These are phyloP conservation scores for Casaregolazyma suthepensis DNA, from an alignment of 1,139 yeast genomes.

Conservation along the genomic window DNA sequence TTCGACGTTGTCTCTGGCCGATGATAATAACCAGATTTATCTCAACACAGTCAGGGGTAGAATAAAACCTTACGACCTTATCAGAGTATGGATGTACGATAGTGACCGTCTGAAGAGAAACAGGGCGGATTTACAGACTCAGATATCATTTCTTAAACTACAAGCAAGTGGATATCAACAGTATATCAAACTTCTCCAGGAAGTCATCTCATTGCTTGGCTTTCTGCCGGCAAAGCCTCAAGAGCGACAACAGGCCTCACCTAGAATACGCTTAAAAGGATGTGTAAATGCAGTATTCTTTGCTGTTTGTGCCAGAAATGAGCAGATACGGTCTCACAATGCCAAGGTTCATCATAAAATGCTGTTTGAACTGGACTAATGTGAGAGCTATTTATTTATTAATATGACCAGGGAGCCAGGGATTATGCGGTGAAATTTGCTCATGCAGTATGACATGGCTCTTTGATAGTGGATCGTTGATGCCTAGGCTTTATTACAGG, in stretches of 20 bases:
- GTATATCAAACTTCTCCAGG: constrained; percentile 5
- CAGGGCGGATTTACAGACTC: constrained; percentile 2
- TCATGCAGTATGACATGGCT: too few relatives aligned
- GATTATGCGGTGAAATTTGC: too few relatives aligned
- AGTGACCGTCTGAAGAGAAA: constrained; percentile 5
- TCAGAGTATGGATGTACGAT: constrained; percentile 6
- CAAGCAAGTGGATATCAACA: constrained; percentile 6
- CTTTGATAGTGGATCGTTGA: too few relatives aligned
- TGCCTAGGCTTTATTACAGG: too few relatives aligned
- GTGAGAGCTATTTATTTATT: background rate
- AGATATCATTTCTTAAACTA: constrained; percentile 6
- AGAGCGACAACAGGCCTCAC: background rate
- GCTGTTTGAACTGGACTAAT: background rate
- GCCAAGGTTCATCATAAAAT: background rate
- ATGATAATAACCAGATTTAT: background rate
- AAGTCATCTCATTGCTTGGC: constrained; percentile 1
- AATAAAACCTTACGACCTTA: constrained; percentile 5
- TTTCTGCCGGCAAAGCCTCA: background rate
- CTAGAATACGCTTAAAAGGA: background rate
- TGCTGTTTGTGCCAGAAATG: background rate
- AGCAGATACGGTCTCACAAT: background rate
- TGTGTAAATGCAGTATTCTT: background rate
- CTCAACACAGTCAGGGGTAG: constrained; percentile 5
- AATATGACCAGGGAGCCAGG: background rate
- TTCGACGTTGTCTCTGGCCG: background rate